Base-by-base conservation (phyloP, 306 rosid species). In the Macrotyloma uniflorum region DNA sequence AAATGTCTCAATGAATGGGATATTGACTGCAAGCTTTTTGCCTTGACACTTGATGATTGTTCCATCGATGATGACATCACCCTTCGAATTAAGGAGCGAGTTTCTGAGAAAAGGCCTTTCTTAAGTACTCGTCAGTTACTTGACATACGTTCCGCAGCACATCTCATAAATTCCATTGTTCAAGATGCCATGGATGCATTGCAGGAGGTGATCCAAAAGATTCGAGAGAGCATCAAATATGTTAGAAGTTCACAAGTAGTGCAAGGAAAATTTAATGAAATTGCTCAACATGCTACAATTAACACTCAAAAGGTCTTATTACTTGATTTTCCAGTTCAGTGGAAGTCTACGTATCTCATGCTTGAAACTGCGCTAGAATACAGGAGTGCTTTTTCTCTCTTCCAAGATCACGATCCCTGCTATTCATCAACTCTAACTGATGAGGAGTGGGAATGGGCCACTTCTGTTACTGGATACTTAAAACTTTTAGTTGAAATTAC, bases 31-130 rank as follows among this genome's bases (percentile, higher is more conserved):
- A 92, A 95, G 86, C 85, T 95, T 72, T 95, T 93, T 88, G 90
- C 99, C 23, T 81, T 95, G 84, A 95, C 97, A 65, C 90, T 92
- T 71, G 99, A 95, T 86, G 90, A 91, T 75, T 95, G 91, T 80
- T 91, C 91, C 43, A 79, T 82, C 14, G 87, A 91, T 79, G 93
- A 88, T 83, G 94, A 91, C 86, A 86, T 95, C 70, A 83, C 93
- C 67, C 26, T 87, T 54, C 87, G 88, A 83, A 89, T 95, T 62
- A 89, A 93, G 82, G 93, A 93, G 82, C 90, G 55, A 78, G 86
- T 93, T 68, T 89, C 91, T 11, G 90, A 87, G 80, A 90, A 87
- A 83, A 87, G 93, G 84, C 93, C 97, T 76, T 86, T 86, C 58
- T 67, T 79, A 78, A 84, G 89, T 77, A 87, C 87, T 30, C 90